Evolutionary conservation across 768 basidiomycete species (phyloP), one percentile per base, ranked within the genome.

Genomic region (Tulasnella sp.): DNA sequence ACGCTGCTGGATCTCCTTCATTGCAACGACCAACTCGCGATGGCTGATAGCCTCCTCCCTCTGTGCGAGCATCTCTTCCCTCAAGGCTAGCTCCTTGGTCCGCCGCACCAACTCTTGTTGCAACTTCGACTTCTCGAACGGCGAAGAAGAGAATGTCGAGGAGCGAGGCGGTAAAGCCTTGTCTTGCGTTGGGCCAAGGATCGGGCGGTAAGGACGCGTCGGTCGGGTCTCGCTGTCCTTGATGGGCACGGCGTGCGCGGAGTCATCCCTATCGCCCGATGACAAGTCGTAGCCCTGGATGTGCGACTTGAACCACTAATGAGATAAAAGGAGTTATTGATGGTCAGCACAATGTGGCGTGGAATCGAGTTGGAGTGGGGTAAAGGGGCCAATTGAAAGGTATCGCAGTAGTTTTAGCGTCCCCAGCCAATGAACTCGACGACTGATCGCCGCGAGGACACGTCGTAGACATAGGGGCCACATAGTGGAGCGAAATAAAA

Each of bases 31-130:
- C 23, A 56, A 32, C 43, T 56, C 55, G 34, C 55, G 55, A 47
- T 38, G 34, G 42, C 41, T 43, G 55, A 56, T 42, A 56, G 41
- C 55, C 24, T 56, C 55, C 55, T 56, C 55, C 29, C 55, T 34
- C 42, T 45, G 42, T 23, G 55, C 55, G 41, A 56, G 27, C 29
- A 9, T 19, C 44, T 56, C 55, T 29, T 56, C 55, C 55, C 44
- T 43, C 0, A 26, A 19, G 27, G 38, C 42, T 23, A 56, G 24
- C 21, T 56, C 55, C 55, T 44, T 43, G 11, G 55, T 43, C 24
- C 29, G 42, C 21, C 55, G 34, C 29, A 56, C 41, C 26, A 56
- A 26, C 24, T 56, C 55, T 27, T 26, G 27, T 42, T 56, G 55
- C 41, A 56, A 47, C 30, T 43, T 38, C 19, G 55, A 56, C 44